These are phyloP conservation scores for Phytophthora rubi DNA, from an alignment of 352 stramenopile genomes.

Conservation along the genomic window DNA sequence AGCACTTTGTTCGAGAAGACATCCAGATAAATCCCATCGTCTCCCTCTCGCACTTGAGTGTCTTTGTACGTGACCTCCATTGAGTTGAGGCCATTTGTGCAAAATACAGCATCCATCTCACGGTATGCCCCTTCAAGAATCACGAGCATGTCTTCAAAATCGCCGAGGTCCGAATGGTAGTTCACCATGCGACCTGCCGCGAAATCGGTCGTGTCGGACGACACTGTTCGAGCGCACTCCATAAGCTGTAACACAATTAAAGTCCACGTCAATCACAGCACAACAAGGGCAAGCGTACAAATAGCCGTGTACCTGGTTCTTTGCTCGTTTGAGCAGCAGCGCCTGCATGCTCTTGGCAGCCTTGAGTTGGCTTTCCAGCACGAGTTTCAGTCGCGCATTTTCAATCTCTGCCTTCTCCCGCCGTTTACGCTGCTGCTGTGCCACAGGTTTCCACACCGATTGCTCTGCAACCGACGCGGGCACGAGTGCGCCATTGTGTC, in stretches of 20 bases:
- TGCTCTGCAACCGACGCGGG: slow-evolving; percentile 22
- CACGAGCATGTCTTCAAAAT: slow-evolving; percentile 38
- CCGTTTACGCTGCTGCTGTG: slow-evolving; percentile 36
- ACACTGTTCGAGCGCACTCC: slow-evolving; percentile 33
- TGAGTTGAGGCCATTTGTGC: slow-evolving; percentile 43
- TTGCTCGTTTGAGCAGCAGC: slow-evolving; percentile 43
- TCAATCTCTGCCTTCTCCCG: slow-evolving; percentile 45
- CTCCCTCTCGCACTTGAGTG: slow-evolving; percentile 38
- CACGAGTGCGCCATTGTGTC: slow-evolving; percentile 15
- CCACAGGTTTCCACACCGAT: slow-evolving; percentile 40
- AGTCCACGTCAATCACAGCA: slow-evolving; percentile 3
- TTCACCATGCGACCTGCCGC: slow-evolving; percentile 31
- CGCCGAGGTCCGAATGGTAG: slow-evolving; percentile 31
- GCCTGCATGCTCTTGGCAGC: slow-evolving; percentile 46
- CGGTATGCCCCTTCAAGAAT: slow-evolving; percentile 40
- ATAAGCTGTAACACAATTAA: slow-evolving; percentile 24
- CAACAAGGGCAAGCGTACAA: neutral
- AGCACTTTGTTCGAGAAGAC: slow-evolving; percentile 52
- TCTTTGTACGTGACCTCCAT: slow-evolving; percentile 40
- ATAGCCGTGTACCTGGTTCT: slow-evolving; percentile 32
- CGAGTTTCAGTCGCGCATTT: slow-evolving; percentile 46
- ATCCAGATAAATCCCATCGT: slow-evolving; percentile 42
- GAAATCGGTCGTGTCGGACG: slow-evolving; percentile 30
- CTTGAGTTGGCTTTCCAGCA: slow-evolving; percentile 51
- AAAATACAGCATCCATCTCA: slow-evolving; percentile 44